Evolutionary conservation across 805 yeast genomes (phyloP), one percentile per base, ranked within the genome.

Genomic region (Kluyveromyces siamensis): DNA sequence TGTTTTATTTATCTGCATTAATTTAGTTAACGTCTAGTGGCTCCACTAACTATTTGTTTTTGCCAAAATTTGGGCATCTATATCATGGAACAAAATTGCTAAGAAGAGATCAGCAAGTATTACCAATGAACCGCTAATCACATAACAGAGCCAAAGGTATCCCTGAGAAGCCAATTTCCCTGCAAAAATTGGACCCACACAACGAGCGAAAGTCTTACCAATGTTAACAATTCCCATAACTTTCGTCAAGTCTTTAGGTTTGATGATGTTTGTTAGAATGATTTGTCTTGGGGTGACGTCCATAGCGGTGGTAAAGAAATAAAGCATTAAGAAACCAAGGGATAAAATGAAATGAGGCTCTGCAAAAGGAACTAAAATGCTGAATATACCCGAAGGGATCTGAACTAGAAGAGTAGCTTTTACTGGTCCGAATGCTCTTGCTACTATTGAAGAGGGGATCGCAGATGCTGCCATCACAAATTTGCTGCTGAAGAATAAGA

Each of bases 241-340:
- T 55, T 73, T 77, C 2, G 95, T 81, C 44, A 90, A 69, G 44
- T 87, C 93, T 10, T 71, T 65, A 11, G 76, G 74, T 14, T 74
- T 72, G 38, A 89, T 79, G 18, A 87, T 70, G 2, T 85, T 74
- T 0, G 95, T 81, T 45, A 89, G 66, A 39, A 89, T 71, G 8
- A 88, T 78, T 66, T 88, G 96, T 46, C 97, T 76, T 7, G 96
- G 96, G 2, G 88, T 93, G 27, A 88, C 96, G 62, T 89, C 97
- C 90, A 89, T 87, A 1, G 90, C 79, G 2, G 82, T 72, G 0
- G 87, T 78, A 2, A 82, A 68, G 50, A 80, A 81, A 53, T 86
- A 79, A 25, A 76, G 61, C 18, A 82, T 54, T 35, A 84, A 69
- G 6, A 79, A 64, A 0, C 68, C 48, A 27, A 84, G 72, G 0